A percentile compares a stretch with the other conserved stretches of the same genome.
These are phyloP conservation scores for Daldinia loculata DNA, from an alignment of 495 filamentous ascomycete species.

Conservation along the genomic window DNA sequence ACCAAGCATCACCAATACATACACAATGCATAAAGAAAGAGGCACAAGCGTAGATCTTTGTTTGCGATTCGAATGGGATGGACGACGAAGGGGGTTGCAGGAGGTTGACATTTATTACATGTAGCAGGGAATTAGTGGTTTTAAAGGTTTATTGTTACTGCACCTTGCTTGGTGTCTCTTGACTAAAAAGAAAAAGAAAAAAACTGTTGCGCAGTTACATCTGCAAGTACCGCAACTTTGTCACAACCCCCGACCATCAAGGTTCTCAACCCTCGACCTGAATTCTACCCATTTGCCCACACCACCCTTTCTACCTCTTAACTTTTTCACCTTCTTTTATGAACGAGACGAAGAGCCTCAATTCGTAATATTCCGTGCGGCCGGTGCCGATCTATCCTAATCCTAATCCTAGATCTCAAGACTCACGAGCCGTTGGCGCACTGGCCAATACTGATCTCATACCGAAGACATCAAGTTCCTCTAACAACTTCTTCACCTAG, in stretches of 20 bases:
- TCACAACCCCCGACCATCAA: constrained; percentile 33
- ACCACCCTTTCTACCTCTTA: constrained; percentile 6
- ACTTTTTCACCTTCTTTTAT: not conserved
- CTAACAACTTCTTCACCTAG: not conserved
- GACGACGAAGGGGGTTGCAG: constrained; percentile 2
- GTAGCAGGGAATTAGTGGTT: not conserved
- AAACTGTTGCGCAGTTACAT: not conserved
- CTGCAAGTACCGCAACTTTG: not conserved
- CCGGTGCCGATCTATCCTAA: constrained; percentile 14
- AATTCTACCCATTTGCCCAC: constrained; percentile 30
- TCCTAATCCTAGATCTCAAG: constrained; percentile 12
- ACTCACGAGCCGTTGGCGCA: constrained; percentile 2
- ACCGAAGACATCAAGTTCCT: not conserved
- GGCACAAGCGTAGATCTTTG: constrained; percentile 1
- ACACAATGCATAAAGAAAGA: constrained; percentile 4
- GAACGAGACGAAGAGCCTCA: constrained; percentile 28
- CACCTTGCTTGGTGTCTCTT: not conserved
- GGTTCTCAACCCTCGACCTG: constrained; percentile 36
- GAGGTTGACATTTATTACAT: constrained; percentile 9
- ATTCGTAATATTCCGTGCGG: constrained; percentile 12
- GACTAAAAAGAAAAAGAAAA: not conserved
- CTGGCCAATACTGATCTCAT: constrained; percentile 18
- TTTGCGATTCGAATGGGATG: constrained; percentile 11
- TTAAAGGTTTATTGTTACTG: not conserved
- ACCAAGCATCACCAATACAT: constrained; percentile 2